Base-by-base conservation (phyloP, 192 early-diverging fungal species). In the Rhizophagus sp. region DNA sequence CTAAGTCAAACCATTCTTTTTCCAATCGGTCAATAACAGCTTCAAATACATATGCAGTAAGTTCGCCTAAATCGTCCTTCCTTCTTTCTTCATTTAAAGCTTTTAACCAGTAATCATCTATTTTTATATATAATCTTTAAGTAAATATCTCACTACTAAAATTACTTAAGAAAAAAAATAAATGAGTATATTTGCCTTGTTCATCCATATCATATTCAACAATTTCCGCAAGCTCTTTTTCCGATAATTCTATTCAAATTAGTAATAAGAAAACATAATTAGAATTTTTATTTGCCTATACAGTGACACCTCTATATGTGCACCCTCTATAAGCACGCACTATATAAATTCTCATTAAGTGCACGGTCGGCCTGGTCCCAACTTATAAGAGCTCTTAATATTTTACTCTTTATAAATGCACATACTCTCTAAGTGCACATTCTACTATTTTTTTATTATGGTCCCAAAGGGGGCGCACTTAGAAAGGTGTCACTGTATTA, bases 191-290 rank as follows among this genome's bases (percentile, higher is more conserved):
- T 44, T n/a, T 87, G 90, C 91, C 95, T 86, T 97, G 94, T 79
- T 99, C 97, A 81, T 99, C 98, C 94, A 99, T 93, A 84, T 99
- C 98, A 82, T 99, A 99, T 83, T 99, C 98, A 44, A 96, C 91
- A 11, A 83, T 86, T 36, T 88, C 90, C 49, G 82, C 87, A 19
- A 92, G 82, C 19, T 89, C 88, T 39, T 78, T 86, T 71, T 92
- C 90, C 1, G 89, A 83, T 17, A 88, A 88, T 74, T 92, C 90
- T 90, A 83, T 24, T 17, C 2, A 22, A 71, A 63, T 63, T 39
- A 78, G 62, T 24, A 24, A 49, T 50, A 15, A 72, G 33, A 22
- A 12, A 17, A 41, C 61, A 30, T 70, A 34, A 3, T 25, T 30
- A 22, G 22, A 17, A 63, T 24, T 13, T 5, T 17, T 34, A 49